Conservation (phyloP, 768 basidiomycete species). For the Pilatotrama ljubarskyi region DNA sequence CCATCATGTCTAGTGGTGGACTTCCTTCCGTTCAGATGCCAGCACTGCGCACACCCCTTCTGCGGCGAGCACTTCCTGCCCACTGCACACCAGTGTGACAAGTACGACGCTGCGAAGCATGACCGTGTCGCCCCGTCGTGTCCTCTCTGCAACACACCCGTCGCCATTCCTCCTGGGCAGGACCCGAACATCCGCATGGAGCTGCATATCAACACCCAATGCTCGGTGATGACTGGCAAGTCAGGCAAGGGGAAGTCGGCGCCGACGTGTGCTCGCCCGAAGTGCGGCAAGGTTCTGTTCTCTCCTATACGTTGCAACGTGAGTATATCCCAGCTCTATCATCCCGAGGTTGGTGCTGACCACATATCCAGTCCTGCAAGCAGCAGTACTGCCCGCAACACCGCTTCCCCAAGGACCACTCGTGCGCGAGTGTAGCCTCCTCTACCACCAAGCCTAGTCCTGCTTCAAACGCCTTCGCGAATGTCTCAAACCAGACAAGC, state of each 20-base stretch:
- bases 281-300: constrained; percentile 74
- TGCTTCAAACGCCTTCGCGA: constrained; percentile 17
- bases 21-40: constrained; percentile 86
- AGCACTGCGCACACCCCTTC: constrained; percentile 69
- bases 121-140: constrained; percentile 80
- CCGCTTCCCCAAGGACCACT: constrained; percentile 76
- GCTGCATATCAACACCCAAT: constrained; percentile 63
- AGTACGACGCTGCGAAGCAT: constrained; percentile 69
- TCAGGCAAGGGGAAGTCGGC: constrained; percentile 42
- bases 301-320: constrained; percentile 76
- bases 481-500: constrained; percentile 22
- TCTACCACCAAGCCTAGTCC: constrained; percentile 25
- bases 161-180: constrained; percentile 73
- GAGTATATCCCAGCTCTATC: constrained; percentile 34
- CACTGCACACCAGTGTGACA: constrained; percentile 61
- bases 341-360: background rate
- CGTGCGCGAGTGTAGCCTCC: constrained; percentile 38
- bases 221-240: constrained; percentile 69
- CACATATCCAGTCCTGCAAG: constrained; percentile 55
- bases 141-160: constrained; percentile 74
- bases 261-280: constrained; percentile 59
- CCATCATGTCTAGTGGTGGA: constrained; percentile 70
- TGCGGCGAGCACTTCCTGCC: constrained; percentile 82
- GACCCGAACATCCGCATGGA: constrained; percentile 86
- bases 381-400: constrained; percentile 76